Evolutionary conservation across 2,329 filamentous ascomycete species (phyloP), one percentile per base, ranked within the genome.

Genomic region (Phyllosticta paracitricarpa): DNA sequence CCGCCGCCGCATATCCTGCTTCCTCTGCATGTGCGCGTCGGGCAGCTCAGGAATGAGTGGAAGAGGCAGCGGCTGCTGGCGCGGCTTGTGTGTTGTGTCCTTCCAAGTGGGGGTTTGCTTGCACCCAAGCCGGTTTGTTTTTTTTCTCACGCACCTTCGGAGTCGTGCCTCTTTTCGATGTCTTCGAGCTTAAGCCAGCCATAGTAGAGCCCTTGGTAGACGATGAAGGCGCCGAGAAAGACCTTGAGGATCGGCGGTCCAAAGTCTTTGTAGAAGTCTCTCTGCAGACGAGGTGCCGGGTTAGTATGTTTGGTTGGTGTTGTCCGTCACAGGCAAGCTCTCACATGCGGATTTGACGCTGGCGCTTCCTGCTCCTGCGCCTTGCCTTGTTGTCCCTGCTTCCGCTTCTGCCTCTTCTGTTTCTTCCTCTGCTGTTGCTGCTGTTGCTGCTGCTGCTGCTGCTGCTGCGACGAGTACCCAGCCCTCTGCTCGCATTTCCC

Each of bases 181-280:
- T 82, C 82, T 73, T 92, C 89, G 57, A 93, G 78, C 73, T 87
- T 89, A 48, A 83, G 71, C 89, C 89, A 94, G 14, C 76, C 77
- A 77, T 84, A 90, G 75, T 92, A 93, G 14, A 82, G 74, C n/a
- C 89, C 68, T 74, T 94, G 89, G 72, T 93, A 94, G 1, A 86
- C 88, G 69, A 90, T 85, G 61, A 91, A 82, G 59, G 89, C 88
- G 69, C 88, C 81, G 48, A 93, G 79, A 65, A 90, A 83, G 59
- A 85, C 85, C 76, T 91, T 93, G 59, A 84, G 81, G 54, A 93
- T 79, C 2, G 89, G 89, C 1, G 87, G 81, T 51, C 85, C 84
- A 70, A 91, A 91, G 14, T 84, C 84, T 70, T 84, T 86, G 78
- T 91, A 93, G 76, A 92, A 92, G 55, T 80, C 77, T 57, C 82